These are phyloP conservation scores for Pilaira anomala DNA, from an alignment of 192 early-diverging fungal species.

Conservation along the genomic window DNA sequence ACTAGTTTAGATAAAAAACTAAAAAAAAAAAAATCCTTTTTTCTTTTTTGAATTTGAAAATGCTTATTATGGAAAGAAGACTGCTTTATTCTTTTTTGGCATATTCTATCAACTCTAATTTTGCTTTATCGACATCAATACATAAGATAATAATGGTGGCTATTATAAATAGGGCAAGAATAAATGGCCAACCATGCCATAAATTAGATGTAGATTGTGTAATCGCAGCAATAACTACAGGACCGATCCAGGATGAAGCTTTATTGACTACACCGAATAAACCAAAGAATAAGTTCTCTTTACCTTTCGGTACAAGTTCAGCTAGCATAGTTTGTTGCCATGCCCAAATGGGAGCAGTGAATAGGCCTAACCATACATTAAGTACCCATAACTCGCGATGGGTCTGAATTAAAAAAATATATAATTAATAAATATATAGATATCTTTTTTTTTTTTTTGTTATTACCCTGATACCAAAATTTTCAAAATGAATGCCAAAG, in stretches of 20 bases:
- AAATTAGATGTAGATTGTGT: conserved; percentile 26
- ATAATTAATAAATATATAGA: no score
- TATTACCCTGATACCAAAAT: conserved; percentile 47
- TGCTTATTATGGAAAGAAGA: no score
- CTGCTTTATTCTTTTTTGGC: neutral
- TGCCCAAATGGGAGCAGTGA: conserved; percentile 56
- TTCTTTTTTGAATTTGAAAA: no score
- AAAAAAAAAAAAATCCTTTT: no score
- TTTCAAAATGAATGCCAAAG: conserved; percentile 39
- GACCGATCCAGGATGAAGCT: conserved; percentile 39
- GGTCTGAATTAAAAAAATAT: conserved; percentile 7
- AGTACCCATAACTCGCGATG: conserved; percentile 58
- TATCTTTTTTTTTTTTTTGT: no score
- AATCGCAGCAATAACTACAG: conserved; percentile 35
- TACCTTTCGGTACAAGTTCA: conserved; percentile 38
- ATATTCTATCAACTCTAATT: conserved; percentile 11
- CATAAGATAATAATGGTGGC: conserved; percentile 13
- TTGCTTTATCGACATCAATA: conserved; percentile 25
- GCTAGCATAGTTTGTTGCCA: conserved; percentile 40
- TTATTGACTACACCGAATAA: conserved; percentile 43
- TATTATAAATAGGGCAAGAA: conserved; percentile 7
- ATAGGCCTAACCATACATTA: conserved; percentile 57
- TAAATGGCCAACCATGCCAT: conserved; percentile 26
- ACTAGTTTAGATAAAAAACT: no score
- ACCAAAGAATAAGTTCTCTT: conserved; percentile 45